Percentiles rank a stretch among this genome's conserved stretches.
These are phyloP conservation scores for Raffaelea arxii DNA, from an alignment of 2,329 filamentous ascomycete species.

Conservation along the genomic window DNA sequence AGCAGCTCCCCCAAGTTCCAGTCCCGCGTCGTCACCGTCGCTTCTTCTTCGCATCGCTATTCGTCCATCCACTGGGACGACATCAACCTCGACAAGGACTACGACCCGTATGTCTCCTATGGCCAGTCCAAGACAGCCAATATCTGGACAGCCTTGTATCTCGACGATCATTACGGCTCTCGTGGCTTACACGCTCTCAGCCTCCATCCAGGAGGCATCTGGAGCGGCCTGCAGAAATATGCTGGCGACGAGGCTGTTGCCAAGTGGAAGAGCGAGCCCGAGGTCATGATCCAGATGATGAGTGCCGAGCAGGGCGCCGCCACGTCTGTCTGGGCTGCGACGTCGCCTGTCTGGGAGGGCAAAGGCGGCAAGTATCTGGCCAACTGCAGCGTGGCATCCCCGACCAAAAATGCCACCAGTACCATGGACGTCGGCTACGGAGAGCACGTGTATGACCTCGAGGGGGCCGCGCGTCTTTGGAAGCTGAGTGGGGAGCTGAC, in stretches of 20 bases:
- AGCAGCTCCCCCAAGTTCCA: constrained; percentile 26
- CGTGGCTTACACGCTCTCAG: constrained; percentile 32
- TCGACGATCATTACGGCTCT: constrained; percentile 37
- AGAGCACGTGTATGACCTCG: not conserved
- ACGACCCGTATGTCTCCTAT: constrained; percentile 25
- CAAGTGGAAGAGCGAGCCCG: not conserved
- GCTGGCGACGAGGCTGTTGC: not conserved
- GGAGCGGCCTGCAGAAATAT: constrained; percentile 11
- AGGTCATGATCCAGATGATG: constrained; percentile 18
- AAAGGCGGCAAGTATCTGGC: constrained; percentile 29
- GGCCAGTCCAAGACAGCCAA: constrained; percentile 40
- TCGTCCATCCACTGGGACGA: constrained; percentile 25
- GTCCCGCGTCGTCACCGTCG: constrained; percentile 36
- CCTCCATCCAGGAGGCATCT: constrained; percentile 37
- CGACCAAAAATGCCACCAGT: constrained; percentile 43
- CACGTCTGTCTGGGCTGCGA: constrained; percentile 31
- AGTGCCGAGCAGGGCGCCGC: constrained; percentile 32
- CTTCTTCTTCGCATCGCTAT: constrained; percentile 31
- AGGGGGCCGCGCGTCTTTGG: not conserved
- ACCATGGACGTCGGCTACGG: constrained; percentile 25
- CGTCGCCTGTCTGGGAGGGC: constrained; percentile 26
- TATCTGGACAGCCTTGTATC: constrained; percentile 38
- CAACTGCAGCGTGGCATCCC: not conserved
- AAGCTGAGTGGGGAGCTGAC: not conserved
- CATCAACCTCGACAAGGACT: constrained; percentile 16